Evolutionary conservation across 331 rosid species (phyloP).

Genomic region (Dryas integrifolia): DNA sequence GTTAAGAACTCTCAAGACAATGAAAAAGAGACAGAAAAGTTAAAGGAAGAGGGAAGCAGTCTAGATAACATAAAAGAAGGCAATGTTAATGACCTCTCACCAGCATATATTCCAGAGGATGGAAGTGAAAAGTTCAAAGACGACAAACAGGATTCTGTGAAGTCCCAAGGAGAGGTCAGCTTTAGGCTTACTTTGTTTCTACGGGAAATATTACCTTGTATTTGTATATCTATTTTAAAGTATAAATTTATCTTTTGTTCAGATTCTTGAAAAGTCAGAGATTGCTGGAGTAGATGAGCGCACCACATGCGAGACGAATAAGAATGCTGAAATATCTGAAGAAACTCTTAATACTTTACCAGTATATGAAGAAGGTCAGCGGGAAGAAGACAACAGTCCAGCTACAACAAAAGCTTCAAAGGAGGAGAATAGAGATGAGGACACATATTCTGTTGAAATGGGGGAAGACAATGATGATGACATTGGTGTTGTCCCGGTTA

Average conservation of each 20-base stretch:
- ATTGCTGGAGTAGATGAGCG: slow-evolving; percentile 15
- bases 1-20: slow-evolving; percentile 3
- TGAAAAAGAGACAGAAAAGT: slow-evolving; percentile 18
- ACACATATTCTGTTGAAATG: background rate
- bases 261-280: slow-evolving; percentile 23
- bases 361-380: slow-evolving; percentile 8
- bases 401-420: slow-evolving; percentile 11
- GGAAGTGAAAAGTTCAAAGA: slow-evolving; percentile 8
- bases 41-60: slow-evolving; percentile 26
- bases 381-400: background rate
- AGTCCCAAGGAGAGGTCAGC: slow-evolving; percentile 33
- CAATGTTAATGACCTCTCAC: slow-evolving; percentile 10
- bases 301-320: slow-evolving; percentile 10
- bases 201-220: background rate
- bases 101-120: slow-evolving; percentile 25
- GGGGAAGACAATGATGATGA: slow-evolving; percentile 2
- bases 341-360: slow-evolving; percentile 10
- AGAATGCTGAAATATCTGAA: slow-evolving; percentile 10
- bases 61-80: slow-evolving; percentile 24
- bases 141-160: slow-evolving; percentile 10
- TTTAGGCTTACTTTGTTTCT: background rate
- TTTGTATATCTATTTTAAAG: background rate
- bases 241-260: slow-evolving; percentile 8
- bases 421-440: slow-evolving; percentile 10
- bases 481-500: background rate